Evolutionary conservation across 257 asterid genomes (phyloP), one percentile per base, ranked within the genome.

Genomic region (Parsonsia alboflavescens): DNA sequence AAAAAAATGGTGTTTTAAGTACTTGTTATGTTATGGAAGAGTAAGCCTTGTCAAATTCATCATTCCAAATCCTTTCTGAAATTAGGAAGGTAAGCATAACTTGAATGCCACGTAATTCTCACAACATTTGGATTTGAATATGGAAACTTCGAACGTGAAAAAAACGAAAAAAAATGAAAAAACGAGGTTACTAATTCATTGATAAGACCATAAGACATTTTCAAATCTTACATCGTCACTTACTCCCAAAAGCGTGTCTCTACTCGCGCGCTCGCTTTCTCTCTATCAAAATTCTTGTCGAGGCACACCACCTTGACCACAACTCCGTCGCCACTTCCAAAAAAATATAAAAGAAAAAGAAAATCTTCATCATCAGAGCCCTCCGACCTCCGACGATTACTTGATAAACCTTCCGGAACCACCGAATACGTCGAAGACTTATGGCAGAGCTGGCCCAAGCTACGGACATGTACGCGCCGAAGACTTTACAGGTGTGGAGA

Each of bases 401-500:
- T 33, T 26, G 8, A 3, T 28, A 16, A 48, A 4, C 5, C 33
- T 22, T 13, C 6, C 22, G 70, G 69, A 64, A 44, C 21, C 44
- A 42, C 9, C 19, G 4, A n/a, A 19, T 12, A n/a, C 15, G 44
- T 6, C 3, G 36, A 53, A 41, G 61, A 10, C 26, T 3, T n/a
- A 88, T 92, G 99, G 96, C 90, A 78, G 98, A 90, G 91, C 85
- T 92, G 82, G 89, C 97, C 68, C 86, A 72, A 68, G 86, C 91
- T 79, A 83, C 89, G 64, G 96, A 87, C 52, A 91, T 89, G 48
- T 88, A 88, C 90, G 88, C 96, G 73, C 97, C 98, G 77, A 88
- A 90, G 82, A 87, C 92, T 70, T 67, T 89, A 46, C 94, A 89
- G 84, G 88, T 87, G 58, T 95, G 99, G 99, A 84, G 92, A 76